Percentiles rank a stretch among this genome's conserved stretches.
Conservation (phyloP, 2,329 filamentous ascomycete genomes). For the Curvularia sp. region DNA sequence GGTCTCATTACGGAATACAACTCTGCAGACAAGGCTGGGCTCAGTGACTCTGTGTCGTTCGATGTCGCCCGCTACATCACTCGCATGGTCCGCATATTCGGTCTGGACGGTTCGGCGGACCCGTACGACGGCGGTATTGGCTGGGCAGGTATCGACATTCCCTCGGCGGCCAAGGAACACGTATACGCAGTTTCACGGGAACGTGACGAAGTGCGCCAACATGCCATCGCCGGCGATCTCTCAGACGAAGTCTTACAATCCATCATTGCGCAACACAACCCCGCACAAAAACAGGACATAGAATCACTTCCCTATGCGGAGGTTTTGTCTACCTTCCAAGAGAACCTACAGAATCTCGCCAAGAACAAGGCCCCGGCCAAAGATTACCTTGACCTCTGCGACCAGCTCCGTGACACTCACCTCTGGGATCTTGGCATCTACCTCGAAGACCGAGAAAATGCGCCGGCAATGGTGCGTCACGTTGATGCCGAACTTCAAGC, state of each 20-base stretch:
- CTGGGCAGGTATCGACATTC: constrained; percentile 71
- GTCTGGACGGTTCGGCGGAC: constrained; percentile 68
- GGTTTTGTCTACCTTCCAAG: constrained; percentile 61
- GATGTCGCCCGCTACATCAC: constrained; percentile 79
- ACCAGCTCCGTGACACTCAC: constrained; percentile 74
- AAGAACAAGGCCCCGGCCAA: constrained; percentile 64
- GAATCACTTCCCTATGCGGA: constrained; percentile 55
- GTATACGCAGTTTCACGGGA: constrained; percentile 65
- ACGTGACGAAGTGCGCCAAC: constrained; percentile 64
- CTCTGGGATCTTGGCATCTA: constrained; percentile 85
- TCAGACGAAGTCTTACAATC: constrained; percentile 40
- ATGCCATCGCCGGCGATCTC: constrained; percentile 58
- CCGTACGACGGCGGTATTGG: constrained; percentile 59
- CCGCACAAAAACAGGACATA: constrained; percentile 37
- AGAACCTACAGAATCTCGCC: constrained; percentile 65
- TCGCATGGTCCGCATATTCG: constrained; percentile 82
- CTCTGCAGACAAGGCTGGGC: constrained; percentile 48
- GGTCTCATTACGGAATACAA: constrained; percentile 82
- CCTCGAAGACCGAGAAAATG: constrained; percentile 78
- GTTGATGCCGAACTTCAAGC: constrained; percentile 65
- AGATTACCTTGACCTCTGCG: constrained; percentile 77
- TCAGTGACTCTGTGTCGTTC: constrained; percentile 58
- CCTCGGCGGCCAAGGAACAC: constrained; percentile 64
- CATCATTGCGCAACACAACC: constrained; percentile 50
- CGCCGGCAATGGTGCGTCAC: constrained; percentile 76